Base-by-base conservation (phyloP, 2,329 filamentous ascomycete species). In the Xylariales sp. region DNA sequence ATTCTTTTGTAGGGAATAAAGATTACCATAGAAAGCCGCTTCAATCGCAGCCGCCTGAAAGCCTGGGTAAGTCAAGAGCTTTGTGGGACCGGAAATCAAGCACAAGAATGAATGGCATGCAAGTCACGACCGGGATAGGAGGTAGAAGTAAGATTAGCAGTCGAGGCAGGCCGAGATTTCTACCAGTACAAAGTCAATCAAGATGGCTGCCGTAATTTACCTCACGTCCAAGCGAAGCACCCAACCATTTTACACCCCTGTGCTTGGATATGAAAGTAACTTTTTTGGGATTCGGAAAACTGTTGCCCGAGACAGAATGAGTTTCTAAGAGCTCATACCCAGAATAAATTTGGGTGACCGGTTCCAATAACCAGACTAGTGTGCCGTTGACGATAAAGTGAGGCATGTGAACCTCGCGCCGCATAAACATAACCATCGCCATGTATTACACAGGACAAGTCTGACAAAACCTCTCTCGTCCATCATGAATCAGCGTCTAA, bases 401-500 rank as follows among this genome's bases (percentile, higher is more conserved):
- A 64, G 63, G 58, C 14, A 16, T 32, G 45, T 7, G 61, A 60
- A 52, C 46, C 36, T 67, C 55, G 50, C 41, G 62, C 67, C 62
- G 48, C 36, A 53, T 61, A 18, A 52, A 62, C 69, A 68, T 66
- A 70, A 59, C 72, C 59, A 65, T 65, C 53, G 50, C 52, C 65
- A 58, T 69, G 58, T 58, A 52, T 56, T 62, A 62, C 64, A 70
- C 50, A 28, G 63, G 50, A 48, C 59, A 65, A 64, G 50, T 62
- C 49, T 69, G 49, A 64, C 28, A 60, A 39, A 68, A 48, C 45
- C 53, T 64, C 66, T 69, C 36, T 23, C 34, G 50, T 64, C 63
- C 28, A 56, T 62, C 53, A 53, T 36, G 50, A 36, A 16, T 41
- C 14, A 46, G 50, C 36, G 52, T 67, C 78, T 85, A 86, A 79